Evolutionary conservation across 2,329 filamentous ascomycete species (phyloP).

Genomic region (Aspergillus piperis): DNA sequence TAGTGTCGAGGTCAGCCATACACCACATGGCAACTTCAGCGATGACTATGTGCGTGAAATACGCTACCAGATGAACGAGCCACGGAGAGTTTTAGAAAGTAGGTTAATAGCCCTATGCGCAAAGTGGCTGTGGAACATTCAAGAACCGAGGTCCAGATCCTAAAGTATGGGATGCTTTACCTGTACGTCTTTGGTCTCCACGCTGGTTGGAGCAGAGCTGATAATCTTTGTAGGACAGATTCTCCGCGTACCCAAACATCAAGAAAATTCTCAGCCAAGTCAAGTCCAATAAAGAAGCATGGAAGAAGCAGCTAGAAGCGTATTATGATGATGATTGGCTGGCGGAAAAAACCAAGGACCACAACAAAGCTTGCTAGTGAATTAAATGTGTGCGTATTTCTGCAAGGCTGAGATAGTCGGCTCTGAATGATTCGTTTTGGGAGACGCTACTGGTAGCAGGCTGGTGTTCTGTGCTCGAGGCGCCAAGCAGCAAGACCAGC

Average conservation of each 20-base stretch:
- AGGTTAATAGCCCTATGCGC: slow-evolving; percentile 15
- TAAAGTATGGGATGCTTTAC: slow-evolving; percentile 30
- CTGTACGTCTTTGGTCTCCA: slow-evolving; percentile 18
- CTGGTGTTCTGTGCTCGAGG: too few species aligned
- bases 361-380: not conserved
- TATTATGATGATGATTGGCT: slow-evolving; percentile 27
- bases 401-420: too few species aligned
- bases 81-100: slow-evolving; percentile 45
- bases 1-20: slow-evolving; percentile 31
- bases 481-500: too few species aligned
- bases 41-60: slow-evolving; percentile 50
- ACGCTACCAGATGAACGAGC: slow-evolving; percentile 46
- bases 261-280: slow-evolving; percentile 28
- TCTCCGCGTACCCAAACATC: slow-evolving; percentile 32
- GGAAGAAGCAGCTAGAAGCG: slow-evolving; percentile 19
- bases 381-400: too few species aligned
- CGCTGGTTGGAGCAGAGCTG: not conserved
- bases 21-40: slow-evolving; percentile 39
- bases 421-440: too few species aligned
- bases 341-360: slow-evolving; percentile 17
- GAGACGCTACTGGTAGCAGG: too few species aligned
- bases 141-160: slow-evolving; percentile 31
- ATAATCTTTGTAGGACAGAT: slow-evolving; percentile 25
- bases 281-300: slow-evolving; percentile 27
- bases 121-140: slow-evolving; percentile 28